Conservation (phyloP, 305 asterid species). For the Fraxinus latifolia region DNA sequence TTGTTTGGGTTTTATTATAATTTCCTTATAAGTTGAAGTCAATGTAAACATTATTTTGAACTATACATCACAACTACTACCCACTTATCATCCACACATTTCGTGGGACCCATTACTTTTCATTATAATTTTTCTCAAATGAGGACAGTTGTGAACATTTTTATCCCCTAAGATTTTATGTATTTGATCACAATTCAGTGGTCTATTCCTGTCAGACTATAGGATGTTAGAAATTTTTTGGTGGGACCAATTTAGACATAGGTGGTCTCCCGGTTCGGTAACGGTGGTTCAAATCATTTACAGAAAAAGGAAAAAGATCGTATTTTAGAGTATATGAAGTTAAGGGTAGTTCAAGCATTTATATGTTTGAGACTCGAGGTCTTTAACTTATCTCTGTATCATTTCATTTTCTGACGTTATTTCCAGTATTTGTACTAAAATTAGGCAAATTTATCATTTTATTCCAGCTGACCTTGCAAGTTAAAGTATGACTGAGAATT, state of each 20-base stretch:
- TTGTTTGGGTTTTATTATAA: background rate
- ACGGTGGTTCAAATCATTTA: background rate
- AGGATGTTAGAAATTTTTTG: background rate
- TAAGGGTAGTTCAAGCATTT: background rate
- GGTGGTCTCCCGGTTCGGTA: background rate
- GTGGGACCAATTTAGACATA: background rate
- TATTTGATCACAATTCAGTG: constrained; percentile 5
- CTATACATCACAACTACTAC: background rate
- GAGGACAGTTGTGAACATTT: background rate
- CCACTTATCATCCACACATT: background rate
- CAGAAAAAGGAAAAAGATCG: background rate
- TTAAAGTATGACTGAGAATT: background rate
- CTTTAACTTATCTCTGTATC: background rate
- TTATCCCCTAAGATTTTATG: constrained; percentile 11
- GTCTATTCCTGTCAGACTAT: constrained; percentile 12
- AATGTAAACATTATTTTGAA: background rate
- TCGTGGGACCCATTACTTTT: background rate
- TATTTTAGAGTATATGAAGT: background rate
- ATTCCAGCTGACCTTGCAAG: background rate
- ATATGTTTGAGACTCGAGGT: background rate
- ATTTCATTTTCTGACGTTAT: background rate
- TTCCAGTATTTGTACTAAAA: background rate
- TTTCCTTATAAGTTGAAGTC: background rate
- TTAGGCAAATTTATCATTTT: background rate
- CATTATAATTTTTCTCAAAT: background rate